Base-by-base conservation (phyloP, 768 basidiomycete genomes). In the Cyclocybe cylindracea region DNA sequence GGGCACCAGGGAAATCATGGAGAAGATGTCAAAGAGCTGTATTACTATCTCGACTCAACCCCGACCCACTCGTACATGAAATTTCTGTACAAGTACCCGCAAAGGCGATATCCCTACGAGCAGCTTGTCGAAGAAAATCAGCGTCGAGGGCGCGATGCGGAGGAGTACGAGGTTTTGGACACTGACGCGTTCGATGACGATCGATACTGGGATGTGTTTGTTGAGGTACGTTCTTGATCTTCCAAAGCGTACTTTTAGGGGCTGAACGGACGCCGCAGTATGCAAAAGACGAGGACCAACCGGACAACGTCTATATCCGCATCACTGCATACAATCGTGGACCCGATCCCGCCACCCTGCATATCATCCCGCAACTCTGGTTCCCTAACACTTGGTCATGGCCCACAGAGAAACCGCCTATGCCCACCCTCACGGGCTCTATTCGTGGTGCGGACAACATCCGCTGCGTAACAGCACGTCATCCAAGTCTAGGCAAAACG, bases 61-160 rank as follows among this genome's bases (percentile, higher is more conserved):
- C 97, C 97, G 35, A 98, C 97, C 2, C 97, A 99, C 64, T 97
- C 95, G 5, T 99, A 98, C 80, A 98, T 99, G 97, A 99, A 99
- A 70, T 98, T 92, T 71, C 74, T 98, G 50, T 99, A 99, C 83
- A 99, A 99, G 69, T 99, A 99, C 61, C 95, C 97, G 10, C 97
- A 99, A 68, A 78, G 85, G 61, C 76, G 79, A 33, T 99, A 82
- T 70, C 97, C 97, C 1, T 99, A 99, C 70, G 95, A 98, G 63
- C 84, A 96, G 54, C 84, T 99, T 48, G 89, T 97, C 10, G 71
- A 77, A 41, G 94, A 99, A 73, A 95, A 87, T 65, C 74, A 83
- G 62, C 82, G 87, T 59, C 80, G 97, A 42, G 83, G 82, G 60
- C 82, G 97, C 41, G 86, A 97, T 52, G 94, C 94, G 10, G 73